Base-by-base conservation (phyloP, 495 filamentous ascomycete species). In the Durotheca rogersii region DNA sequence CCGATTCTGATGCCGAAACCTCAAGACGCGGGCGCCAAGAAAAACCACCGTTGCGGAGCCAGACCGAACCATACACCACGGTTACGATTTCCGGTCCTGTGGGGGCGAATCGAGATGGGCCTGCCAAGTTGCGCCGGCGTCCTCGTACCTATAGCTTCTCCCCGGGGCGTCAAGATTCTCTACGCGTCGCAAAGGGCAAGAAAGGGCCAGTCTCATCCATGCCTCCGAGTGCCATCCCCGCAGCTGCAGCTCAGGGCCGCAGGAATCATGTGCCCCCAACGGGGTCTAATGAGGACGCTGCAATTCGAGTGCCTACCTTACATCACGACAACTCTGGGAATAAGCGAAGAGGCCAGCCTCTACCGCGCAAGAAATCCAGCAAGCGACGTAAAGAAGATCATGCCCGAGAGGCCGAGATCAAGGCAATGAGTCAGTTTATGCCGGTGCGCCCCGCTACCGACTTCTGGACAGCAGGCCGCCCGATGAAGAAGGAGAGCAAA, bases 331-430 rank as follows among this genome's bases (percentile, higher is more conserved):
- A 53, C 21, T 61, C 62, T 9, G 41, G 53, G 30, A 85, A 84
- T 62, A 81, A 73, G 44, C 66, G 70, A 23, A 68, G 79, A 37
- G 79, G 73, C 43, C 73, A 64, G 66, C 75, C 71, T 74, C 71
- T 86, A 17, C 67, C 81, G 29, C 79, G 83, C 21, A 81, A 85
- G 37, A 87, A 81, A 57, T 83, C 88, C 11, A 93, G 85, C 73
- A 95, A 90, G 69, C 79, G 85, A 45, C 84, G 85, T 42, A 81
- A 82, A 25, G 70, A 85, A 29, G 86, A 94, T 46, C 80, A 81
- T 62, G 75, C 81, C 42, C 78, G 90, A 12, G 90, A 94, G 65
- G 87, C 86, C 43, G 89, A 96, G 69, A 89, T 96, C 56, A 83
- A 83, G 49, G 78, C 87, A n/a, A 86, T 96, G 83, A 86, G 84